A percentile compares a stretch with the other conserved stretches of the same genome.
Conservation (phyloP, 129 eudicot species). For the Dittrichia graveolens region DNA sequence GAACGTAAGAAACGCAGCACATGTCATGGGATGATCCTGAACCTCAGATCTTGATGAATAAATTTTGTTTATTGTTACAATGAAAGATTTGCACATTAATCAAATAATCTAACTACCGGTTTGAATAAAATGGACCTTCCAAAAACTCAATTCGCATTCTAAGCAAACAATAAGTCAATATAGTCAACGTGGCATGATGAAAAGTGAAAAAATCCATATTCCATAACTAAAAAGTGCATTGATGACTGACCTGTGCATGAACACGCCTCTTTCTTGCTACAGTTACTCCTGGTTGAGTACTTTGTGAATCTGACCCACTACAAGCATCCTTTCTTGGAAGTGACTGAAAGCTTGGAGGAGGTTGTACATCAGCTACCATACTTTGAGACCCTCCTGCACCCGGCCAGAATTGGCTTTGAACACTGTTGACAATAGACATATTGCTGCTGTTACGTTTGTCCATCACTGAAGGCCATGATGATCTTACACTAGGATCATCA, state of each 20-base stretch:
- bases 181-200: too few relatives aligned
- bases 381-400: constrained; percentile 22
- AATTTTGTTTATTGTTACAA: too few relatives aligned
- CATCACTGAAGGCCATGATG: constrained; percentile 35
- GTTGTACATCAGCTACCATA: constrained; percentile 33
- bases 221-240: neutral
- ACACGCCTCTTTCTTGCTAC: constrained; percentile 71
- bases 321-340: neutral
- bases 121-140: too few relatives aligned
- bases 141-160: too few relatives aligned
- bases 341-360: neutral
- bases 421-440: neutral
- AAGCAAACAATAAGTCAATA: too few relatives aligned
- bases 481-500: constrained; percentile 50
- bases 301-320: too few relatives aligned
- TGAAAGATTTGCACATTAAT: too few relatives aligned
- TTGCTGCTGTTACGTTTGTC: constrained; percentile 42
- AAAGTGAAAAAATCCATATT: neutral
- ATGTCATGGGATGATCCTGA: too few relatives aligned
- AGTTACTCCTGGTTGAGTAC: constrained; percentile 52
- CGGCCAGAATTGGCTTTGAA: constrained; percentile 16
- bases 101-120: too few relatives aligned
- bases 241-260: constrained; percentile 67
- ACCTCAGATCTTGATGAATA: too few relatives aligned
- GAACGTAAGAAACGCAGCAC: too few relatives aligned